Percentiles rank a stretch among this genome's conserved stretches.
Evolutionary conservation across 768 basidiomycete species (phyloP).

Genomic region (Mycena rebaudengoi): DNA sequence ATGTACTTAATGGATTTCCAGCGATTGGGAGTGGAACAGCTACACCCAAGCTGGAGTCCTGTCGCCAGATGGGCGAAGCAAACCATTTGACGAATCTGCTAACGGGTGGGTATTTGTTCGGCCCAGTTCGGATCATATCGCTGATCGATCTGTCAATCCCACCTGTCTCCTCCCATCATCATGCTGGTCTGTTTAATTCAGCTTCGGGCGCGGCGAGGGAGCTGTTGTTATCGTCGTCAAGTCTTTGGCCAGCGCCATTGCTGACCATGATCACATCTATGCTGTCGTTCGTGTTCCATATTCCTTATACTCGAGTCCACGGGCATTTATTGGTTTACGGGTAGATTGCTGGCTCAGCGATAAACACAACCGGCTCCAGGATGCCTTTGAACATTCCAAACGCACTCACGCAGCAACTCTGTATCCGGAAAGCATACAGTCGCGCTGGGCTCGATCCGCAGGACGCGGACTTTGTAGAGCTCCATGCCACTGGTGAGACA

Average conservation of each 20-base stretch:
- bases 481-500: constrained; percentile 8
- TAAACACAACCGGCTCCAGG: constrained; percentile 38
- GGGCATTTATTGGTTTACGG: too few relatives aligned
- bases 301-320: too few relatives aligned
- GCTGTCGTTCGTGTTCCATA: constrained; percentile 16
- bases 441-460: background rate
- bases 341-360: constrained; percentile 37
- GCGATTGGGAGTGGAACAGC: constrained; percentile 8
- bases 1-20: too few relatives aligned
- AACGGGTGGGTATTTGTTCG: background rate
- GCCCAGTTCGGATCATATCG: background rate
- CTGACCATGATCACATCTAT: constrained; percentile 41
- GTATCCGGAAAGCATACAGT: constrained; percentile 37
- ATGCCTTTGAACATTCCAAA: constrained; percentile 40
- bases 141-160: too few relatives aligned
- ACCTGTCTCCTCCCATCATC: too few relatives aligned
- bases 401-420: constrained; percentile 36
- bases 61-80: constrained; percentile 16
- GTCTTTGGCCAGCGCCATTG: constrained; percentile 37
- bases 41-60: constrained; percentile 6
- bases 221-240: constrained; percentile 29
- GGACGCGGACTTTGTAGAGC: constrained; percentile 7
- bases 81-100: constrained; percentile 21
- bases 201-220: constrained; percentile 33
- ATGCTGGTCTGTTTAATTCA: background rate